These are phyloP conservation scores for Lactarius trivialis DNA, from an alignment of 768 basidiomycete genomes.

Conservation along the genomic window DNA sequence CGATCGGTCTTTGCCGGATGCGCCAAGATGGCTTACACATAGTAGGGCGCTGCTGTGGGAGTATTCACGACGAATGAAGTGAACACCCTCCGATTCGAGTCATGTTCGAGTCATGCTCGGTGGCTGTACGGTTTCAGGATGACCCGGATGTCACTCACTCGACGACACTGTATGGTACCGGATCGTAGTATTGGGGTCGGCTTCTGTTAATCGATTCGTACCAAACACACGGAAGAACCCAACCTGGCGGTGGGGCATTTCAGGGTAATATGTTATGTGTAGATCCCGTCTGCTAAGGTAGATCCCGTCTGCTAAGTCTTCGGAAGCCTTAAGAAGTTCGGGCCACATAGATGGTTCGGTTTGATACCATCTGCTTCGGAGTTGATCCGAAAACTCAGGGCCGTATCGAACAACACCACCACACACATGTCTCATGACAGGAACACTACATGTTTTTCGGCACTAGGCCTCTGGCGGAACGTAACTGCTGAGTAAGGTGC, in stretches of 20 bases:
- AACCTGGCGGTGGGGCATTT: neutral
- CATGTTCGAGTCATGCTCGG: neutral
- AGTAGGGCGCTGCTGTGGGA: neutral
- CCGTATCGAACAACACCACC: conserved; percentile 72
- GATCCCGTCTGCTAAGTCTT: conserved; percentile 76
- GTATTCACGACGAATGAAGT: neutral
- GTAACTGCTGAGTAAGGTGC: conserved; percentile 67
- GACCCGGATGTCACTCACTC: no score
- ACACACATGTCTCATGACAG: conserved; percentile 87
- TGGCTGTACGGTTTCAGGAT: no score
- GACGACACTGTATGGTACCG: neutral
- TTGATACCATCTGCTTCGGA: conserved; percentile 76
- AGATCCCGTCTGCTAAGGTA: conserved; percentile 70
- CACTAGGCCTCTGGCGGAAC: conserved; percentile 60
- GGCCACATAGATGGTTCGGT: conserved; percentile 52
- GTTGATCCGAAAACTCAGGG: conserved; percentile 79
- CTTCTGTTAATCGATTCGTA: neutral
- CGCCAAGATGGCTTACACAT: neutral
- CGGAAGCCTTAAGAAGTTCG: neutral
- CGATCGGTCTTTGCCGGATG: neutral
- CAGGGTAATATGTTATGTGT: no score
- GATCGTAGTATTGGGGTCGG: neutral
- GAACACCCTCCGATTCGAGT: neutral
- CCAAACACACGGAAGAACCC: neutral
- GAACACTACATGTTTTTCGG: conserved; percentile 78